A percentile compares a stretch with the other conserved stretches of the same genome.
phyloP scores from a whole-genome alignment of 2,329 filamentous ascomycete species.

The Fusarium sororula region DNA sequence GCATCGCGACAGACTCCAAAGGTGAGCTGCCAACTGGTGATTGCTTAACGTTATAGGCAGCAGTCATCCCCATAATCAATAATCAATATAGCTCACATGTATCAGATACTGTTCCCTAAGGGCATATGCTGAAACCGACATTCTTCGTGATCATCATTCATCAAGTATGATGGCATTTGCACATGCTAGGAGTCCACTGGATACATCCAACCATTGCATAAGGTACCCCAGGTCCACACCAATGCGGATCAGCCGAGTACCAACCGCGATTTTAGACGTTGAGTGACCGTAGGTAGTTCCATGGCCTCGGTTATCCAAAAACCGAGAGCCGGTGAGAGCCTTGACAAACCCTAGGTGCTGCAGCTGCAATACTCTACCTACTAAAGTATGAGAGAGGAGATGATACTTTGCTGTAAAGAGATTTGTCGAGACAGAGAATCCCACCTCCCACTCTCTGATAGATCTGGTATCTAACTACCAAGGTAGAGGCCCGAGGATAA shows the following conservation, averaged over 20 bases:
- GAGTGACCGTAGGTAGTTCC: not conserved
- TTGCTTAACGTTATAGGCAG: not conserved
- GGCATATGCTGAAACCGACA: not conserved
- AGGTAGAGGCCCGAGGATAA: constrained; percentile 9
- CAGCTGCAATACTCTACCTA: not conserved
- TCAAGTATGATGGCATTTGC: constrained; percentile 24
- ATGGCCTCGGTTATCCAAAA: constrained; percentile 40
- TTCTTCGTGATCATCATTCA: not conserved
- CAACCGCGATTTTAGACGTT: constrained; percentile 11
- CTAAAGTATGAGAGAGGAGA: not conserved
- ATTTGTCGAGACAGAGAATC: not conserved
- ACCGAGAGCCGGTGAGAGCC: constrained; percentile 33
- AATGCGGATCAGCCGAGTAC: constrained; percentile 30
- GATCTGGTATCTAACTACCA: not conserved
- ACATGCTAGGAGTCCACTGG: constrained; percentile 19
- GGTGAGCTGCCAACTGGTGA: not conserved
- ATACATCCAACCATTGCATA: not conserved
- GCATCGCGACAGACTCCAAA: too few species aligned
- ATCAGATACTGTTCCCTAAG: not conserved
- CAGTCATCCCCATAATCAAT: too few species aligned
- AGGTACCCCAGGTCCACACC: constrained; percentile 22
- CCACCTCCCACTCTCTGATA: not conserved
- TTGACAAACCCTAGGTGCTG: not conserved
- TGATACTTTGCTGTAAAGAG: not conserved
- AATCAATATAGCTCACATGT: not conserved